Conservation (phyloP, 2,329 filamentous ascomycete species). For the Fusarium phyllophilum region DNA sequence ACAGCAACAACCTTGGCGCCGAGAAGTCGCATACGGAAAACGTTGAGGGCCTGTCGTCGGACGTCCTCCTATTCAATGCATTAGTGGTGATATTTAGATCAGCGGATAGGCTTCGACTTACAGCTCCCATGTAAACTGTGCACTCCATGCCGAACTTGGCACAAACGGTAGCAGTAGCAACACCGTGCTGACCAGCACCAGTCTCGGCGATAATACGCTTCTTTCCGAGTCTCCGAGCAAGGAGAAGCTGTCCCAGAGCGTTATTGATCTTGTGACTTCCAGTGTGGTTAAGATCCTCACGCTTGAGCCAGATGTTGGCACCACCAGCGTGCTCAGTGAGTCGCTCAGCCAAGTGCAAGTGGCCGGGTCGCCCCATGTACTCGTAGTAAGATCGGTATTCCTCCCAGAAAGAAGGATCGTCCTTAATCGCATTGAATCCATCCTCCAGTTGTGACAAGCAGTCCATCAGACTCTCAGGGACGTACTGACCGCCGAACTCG, state of each 20-base stretch:
- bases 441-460: conserved; percentile 90
- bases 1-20: conserved; percentile 94
- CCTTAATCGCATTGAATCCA: conserved; percentile 87
- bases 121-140: conserved; percentile 96
- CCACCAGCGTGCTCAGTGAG: conserved; percentile 90
- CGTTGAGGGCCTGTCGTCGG: conserved; percentile 93
- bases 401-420: conserved; percentile 95
- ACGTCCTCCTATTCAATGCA: conserved; percentile 77
- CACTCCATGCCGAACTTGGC: conserved; percentile 99
- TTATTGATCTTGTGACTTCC: conserved; percentile 99
- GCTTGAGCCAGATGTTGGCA: conserved; percentile 97
- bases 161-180: conserved; percentile 96
- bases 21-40: conserved; percentile 97
- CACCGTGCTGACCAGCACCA: conserved; percentile 96
- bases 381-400: conserved; percentile 96
- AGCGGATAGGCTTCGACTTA: conserved; percentile 46
- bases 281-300: conserved; percentile 97
- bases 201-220: conserved; percentile 98
- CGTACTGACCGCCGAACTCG: conserved; percentile 96
- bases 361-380: conserved; percentile 95
- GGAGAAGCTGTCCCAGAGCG: conserved; percentile 88
- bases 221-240: conserved; percentile 89
- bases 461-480: conserved; percentile 98
- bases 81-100: conserved; percentile 33
- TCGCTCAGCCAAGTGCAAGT: conserved; percentile 87